Conservation (phyloP, 768 basidiomycete species). For the Guyanaporus albipodus region DNA sequence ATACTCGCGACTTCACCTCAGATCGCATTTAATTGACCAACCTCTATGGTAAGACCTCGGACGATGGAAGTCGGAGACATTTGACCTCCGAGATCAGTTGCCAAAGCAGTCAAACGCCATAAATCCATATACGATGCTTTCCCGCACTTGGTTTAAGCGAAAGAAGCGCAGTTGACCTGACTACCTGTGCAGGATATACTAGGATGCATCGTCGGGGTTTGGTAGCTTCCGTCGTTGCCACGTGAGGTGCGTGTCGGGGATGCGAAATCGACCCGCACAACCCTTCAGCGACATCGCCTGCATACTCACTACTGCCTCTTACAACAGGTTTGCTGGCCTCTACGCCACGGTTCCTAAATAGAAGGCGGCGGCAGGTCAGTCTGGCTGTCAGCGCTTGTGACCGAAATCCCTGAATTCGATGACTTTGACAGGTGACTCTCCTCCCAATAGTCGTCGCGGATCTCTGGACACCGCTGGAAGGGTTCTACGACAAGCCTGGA, state of each 20-base stretch:
- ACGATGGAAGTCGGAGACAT: conserved; percentile 23
- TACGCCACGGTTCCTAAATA: conserved; percentile 2
- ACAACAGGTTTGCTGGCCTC: background rate
- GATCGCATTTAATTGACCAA: background rate
- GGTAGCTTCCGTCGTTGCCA: conserved; percentile 17
- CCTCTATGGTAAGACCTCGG: conserved; percentile 1
- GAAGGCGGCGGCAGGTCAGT: conserved; percentile 12
- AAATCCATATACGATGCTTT: no score
- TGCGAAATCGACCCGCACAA: background rate
- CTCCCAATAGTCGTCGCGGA: background rate
- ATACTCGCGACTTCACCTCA: no score
- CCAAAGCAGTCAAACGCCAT: conserved; percentile 4
- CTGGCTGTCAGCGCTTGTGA: background rate
- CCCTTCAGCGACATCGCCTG: background rate
- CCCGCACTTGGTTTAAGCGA: conserved; percentile 6
- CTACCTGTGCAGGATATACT: background rate
- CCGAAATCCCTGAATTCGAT: background rate
- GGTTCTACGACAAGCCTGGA: background rate
- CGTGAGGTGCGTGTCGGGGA: background rate
- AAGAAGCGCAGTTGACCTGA: background rate
- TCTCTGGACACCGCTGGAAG: background rate
- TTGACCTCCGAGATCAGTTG: conserved; percentile 18
- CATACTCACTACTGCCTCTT: background rate
- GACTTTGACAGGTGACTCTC: background rate
- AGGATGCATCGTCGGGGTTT: conserved; percentile 17